These are phyloP conservation scores for Hymenoscyphus linearis DNA, from an alignment of 2,329 filamentous ascomycete species.

Conservation along the genomic window DNA sequence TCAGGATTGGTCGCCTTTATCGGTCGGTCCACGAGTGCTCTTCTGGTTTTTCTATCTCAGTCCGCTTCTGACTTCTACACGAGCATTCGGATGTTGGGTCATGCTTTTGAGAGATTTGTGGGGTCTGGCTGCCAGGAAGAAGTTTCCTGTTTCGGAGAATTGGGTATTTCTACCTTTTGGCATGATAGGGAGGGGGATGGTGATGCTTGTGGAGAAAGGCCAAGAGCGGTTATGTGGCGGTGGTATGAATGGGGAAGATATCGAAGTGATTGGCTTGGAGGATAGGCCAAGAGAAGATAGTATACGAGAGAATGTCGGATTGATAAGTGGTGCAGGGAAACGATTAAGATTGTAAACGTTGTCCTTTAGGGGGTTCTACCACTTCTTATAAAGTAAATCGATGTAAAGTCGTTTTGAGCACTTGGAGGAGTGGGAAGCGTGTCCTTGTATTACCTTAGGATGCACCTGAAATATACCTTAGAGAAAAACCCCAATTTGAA, in stretches of 20 bases:
- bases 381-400: no score
- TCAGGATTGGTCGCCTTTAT: background rate
- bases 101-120: background rate
- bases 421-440: no score
- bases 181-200: background rate
- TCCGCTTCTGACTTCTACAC: background rate
- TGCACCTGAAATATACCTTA: no score
- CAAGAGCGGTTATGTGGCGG: background rate
- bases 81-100: background rate
- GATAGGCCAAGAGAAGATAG: background rate
- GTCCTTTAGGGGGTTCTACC: no score
- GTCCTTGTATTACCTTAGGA: no score
- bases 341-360: background rate
- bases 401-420: no score
- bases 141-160: background rate
- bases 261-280: background rate
- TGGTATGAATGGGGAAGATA: background rate
- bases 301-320: background rate
- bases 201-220: background rate
- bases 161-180: background rate
- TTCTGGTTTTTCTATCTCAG: background rate
- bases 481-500: no score
- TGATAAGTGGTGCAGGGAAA: background rate
- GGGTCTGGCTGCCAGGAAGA: background rate
- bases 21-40: background rate